A percentile compares a stretch with the other conserved stretches of the same genome.
phyloP scores from a whole-genome alignment of 2,329 filamentous ascomycete species.

The Tricladium varicosporioides region DNA sequence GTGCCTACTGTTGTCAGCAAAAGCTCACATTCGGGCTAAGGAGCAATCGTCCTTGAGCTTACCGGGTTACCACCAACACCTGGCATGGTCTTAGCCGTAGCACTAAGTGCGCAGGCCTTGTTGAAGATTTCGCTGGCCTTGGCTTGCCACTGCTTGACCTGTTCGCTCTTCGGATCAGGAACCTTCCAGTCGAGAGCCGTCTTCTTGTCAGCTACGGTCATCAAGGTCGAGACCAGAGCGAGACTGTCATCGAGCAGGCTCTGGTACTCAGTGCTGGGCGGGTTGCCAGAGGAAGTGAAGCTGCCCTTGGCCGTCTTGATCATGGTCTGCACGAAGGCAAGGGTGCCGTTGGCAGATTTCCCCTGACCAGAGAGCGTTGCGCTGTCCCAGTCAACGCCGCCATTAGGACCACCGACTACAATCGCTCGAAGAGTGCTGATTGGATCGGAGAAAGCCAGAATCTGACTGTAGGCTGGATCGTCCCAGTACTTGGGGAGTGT shows the following conservation, averaged over 20 bases:
- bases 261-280: too few species aligned
- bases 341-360: not conserved
- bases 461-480: not conserved
- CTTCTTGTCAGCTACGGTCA: too few species aligned
- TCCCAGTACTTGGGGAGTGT: not conserved
- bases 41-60: not conserved
- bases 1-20: too few species aligned
- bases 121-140: not conserved
- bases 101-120: not conserved
- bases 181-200: too few species aligned
- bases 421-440: not conserved
- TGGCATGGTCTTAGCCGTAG: not conserved
- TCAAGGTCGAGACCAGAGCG: too few species aligned
- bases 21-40: not conserved
- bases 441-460: not conserved
- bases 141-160: not conserved
- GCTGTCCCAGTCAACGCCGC: not conserved
- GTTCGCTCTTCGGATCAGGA: not conserved
- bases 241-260: too few species aligned
- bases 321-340: not conserved
- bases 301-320: not conserved
- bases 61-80: not conserved
- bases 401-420: not conserved
- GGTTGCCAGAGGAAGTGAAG: not conserved
- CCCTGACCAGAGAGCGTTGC: not conserved